Evolutionary conservation across 768 basidiomycete genomes (phyloP), one percentile per base, ranked within the genome.

Genomic region (Cystofilobasidium macerans): DNA sequence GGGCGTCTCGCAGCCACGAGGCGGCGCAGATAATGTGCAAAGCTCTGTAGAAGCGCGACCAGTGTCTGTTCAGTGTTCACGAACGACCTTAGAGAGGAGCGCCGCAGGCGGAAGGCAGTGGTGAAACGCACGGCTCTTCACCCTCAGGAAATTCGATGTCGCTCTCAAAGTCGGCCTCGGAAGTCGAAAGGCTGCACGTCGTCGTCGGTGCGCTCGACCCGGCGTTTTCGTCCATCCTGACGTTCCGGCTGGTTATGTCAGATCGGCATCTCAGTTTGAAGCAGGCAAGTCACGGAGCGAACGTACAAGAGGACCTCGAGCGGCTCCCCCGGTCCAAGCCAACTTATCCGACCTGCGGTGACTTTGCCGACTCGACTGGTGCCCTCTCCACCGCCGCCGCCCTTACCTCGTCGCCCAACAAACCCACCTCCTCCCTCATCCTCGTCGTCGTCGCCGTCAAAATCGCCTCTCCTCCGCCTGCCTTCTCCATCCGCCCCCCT

Each of bases 311-410:
- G 30, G 42, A 97, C 73, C 6, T 82, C 84, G 70, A 97, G 76
- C 14, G 89, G 88, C 73, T 86, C 81, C 12, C 92, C 92, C 35
- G 80, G 73, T 0, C 92, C 89, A 36, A 77, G 78, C 78, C 91
- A 95, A 18, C 82, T 82, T 82, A 95, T 82, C 68, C 89, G 81
- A 86, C 93, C 87, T 56, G 86, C 84, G 11, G 92, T 93, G 65
- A 81, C 79, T 75, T 86, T 87, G 69, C 69, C 72, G 65, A 53
- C 71, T 62, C 60, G 61, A 40, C n/a, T n/a, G n/a, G n/a, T n/a
- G n/a, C 9, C 40, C 64, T 26, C 62, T 62, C 53, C 69, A 54
- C 36, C 35, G 42, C 61, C 16, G 60, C 56, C 13, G 45, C 48
- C 28, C 51, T 58, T n/a, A 65, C 70, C 24, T 26, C 69, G 16